These are phyloP conservation scores for Testicularia cyperi DNA, from an alignment of 1,284 basidiomycete species.

Conservation along the genomic window DNA sequence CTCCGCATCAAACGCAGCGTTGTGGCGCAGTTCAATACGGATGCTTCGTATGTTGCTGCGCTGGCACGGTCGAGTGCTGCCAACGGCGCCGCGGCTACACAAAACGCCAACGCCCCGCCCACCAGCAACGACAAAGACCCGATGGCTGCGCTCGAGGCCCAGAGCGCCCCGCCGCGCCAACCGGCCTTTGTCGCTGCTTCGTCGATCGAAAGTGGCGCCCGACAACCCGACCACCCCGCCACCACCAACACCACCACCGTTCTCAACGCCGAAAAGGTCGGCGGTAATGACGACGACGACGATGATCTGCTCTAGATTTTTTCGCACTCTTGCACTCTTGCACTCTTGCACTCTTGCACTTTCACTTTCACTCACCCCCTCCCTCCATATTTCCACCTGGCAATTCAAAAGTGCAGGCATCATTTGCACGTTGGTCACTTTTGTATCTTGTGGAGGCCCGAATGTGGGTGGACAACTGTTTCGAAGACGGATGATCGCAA, in stretches of 20 bases:
- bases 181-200: conserved; percentile 50
- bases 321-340: too few relatives aligned
- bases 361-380: too few relatives aligned
- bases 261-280: conserved; percentile 43
- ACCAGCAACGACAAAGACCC: conserved; percentile 67
- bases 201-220: conserved; percentile 65
- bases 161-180: conserved; percentile 6
- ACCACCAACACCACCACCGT: conserved; percentile 60
- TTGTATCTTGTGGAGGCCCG: too few relatives aligned
- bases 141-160: conserved; percentile 63
- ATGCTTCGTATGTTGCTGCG: conserved; percentile 66
- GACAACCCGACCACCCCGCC: conserved; percentile 69
- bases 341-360: too few relatives aligned
- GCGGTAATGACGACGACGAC: conserved; percentile 53
- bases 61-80: conserved; percentile 38
- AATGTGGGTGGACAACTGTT: too few relatives aligned
- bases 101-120: conserved; percentile 58
- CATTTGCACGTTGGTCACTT: too few relatives aligned
- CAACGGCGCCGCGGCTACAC: conserved; percentile 16
- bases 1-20: conserved; percentile 95
- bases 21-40: conserved; percentile 97
- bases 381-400: too few relatives aligned
- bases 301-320: conserved; percentile 54
- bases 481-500: too few relatives aligned
- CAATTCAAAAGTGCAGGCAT: too few relatives aligned